Percentiles rank a stretch among this genome's conserved stretches.
Conservation (phyloP, 768 basidiomycete species). For the Harrya chromipes region DNA sequence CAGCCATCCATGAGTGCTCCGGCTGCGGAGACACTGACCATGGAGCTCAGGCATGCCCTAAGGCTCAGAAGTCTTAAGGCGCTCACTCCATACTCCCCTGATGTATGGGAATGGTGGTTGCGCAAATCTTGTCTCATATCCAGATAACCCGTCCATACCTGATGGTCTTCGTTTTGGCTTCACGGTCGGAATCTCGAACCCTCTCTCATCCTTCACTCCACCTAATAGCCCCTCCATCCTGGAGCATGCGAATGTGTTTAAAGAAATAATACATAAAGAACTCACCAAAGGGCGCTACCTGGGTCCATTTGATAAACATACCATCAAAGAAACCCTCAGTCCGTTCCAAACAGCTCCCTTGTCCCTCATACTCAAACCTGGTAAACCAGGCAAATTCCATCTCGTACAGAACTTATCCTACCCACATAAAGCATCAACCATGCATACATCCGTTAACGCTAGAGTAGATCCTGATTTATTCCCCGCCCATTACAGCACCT, state of each 20-base stretch:
- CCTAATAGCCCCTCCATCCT: background rate
- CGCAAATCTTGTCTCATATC: accelerated
- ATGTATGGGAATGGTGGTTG: too few species aligned
- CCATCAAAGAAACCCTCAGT: constrained; percentile 16
- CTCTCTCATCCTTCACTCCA: background rate
- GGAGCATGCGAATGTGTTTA: background rate
- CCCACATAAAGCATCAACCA: constrained; percentile 3
- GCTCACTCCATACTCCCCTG: too few species aligned
- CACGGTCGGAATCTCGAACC: background rate
- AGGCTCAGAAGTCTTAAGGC: too few species aligned
- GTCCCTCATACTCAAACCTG: constrained; percentile 15
- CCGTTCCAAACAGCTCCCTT: constrained; percentile 23
- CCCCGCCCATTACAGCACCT: background rate
- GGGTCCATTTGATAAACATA: constrained; percentile 5
- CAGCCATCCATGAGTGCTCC: too few species aligned
- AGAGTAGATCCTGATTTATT: constrained; percentile 23
- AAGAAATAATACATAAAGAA: background rate
- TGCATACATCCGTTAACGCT: constrained; percentile 32
- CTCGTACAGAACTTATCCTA: constrained; percentile 33
- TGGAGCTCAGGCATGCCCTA: too few species aligned
- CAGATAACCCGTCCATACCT: background rate
- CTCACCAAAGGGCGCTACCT: background rate
- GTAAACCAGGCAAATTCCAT: constrained; percentile 18
- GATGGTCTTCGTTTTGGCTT: background rate
- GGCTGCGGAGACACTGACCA: too few species aligned